Evolutionary conservation across 306 rosid genomes (phyloP).

Genomic region (Sicyos baderoa): DNA sequence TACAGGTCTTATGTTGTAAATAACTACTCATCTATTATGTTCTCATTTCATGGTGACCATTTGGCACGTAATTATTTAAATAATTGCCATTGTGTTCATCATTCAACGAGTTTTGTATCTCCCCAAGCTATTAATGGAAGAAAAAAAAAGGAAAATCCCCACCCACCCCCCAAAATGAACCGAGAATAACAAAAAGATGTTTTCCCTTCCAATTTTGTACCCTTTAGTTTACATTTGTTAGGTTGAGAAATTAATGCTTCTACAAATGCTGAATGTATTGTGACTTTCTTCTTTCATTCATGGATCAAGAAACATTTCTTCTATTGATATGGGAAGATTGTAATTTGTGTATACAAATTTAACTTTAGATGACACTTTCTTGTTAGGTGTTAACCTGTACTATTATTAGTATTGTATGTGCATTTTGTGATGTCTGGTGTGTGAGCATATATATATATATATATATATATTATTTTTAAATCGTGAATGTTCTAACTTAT

Average conservation of each 20-base stretch:
- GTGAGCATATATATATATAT: too few species aligned
- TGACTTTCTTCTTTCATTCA: conserved; percentile 10
- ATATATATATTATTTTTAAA: too few species aligned
- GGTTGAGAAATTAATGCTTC: conserved; percentile 15
- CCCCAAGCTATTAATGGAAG: conserved; percentile 16
- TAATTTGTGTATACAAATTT: not conserved
- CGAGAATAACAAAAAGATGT: conserved; percentile 9
- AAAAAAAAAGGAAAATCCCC: not conserved
- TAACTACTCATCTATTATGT: conserved; percentile 12
- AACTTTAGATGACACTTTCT: not conserved
- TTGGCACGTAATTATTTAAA: conserved; percentile 30
- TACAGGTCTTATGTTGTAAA: conserved; percentile 51
- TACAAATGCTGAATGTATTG: conserved; percentile 17
- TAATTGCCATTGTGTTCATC: conserved; percentile 34
- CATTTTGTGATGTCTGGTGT: not conserved
- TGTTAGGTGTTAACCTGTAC: not conserved
- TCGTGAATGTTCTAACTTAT: too few species aligned
- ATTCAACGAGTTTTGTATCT: conserved; percentile 31
- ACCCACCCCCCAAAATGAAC: not conserved
- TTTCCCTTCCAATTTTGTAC: conserved; percentile 6
- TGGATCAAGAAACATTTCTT: conserved; percentile 13
- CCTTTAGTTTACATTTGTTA: conserved; percentile 12
- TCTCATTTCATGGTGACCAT: conserved; percentile 23
- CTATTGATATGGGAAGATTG: conserved; percentile 1
- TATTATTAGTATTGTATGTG: not conserved